Evolutionary conservation across 2,329 filamentous ascomycete species (phyloP).

Genomic region (Hymenoscyphus linearis): DNA sequence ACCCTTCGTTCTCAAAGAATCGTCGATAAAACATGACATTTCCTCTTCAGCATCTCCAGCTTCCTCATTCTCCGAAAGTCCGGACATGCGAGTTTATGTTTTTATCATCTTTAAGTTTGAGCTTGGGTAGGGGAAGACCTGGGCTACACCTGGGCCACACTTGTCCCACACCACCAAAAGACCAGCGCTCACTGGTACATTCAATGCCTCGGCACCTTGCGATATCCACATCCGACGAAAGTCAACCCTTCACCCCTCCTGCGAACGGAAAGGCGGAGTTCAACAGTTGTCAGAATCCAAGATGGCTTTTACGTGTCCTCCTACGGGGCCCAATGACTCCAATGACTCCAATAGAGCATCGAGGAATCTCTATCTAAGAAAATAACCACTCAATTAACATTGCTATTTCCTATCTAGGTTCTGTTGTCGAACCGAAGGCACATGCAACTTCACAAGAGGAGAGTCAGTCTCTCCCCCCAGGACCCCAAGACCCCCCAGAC

Average conservation of each 20-base stretch:
- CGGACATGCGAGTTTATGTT: too few relatives aligned
- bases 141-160: neutral
- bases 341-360: neutral
- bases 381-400: neutral
- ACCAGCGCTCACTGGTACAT: neutral
- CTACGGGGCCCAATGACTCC: neutral
- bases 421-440: too few relatives aligned
- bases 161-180: neutral
- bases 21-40: too few relatives aligned
- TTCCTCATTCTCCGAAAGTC: too few relatives aligned
- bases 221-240: neutral
- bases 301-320: neutral
- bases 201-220: neutral
- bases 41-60: too few relatives aligned
- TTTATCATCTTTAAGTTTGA: too few relatives aligned
- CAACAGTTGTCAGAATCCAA: neutral
- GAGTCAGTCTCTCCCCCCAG: too few relatives aligned
- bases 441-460: too few relatives aligned
- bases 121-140: neutral
- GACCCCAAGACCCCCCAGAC: too few relatives aligned
- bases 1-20: too few relatives aligned
- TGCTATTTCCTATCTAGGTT: too few relatives aligned
- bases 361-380: neutral
- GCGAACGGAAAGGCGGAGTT: neutral
- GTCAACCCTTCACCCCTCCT: neutral